Conservation (phyloP, 345 rosid genomes). For the Rhodomyrtus tomentosa region DNA sequence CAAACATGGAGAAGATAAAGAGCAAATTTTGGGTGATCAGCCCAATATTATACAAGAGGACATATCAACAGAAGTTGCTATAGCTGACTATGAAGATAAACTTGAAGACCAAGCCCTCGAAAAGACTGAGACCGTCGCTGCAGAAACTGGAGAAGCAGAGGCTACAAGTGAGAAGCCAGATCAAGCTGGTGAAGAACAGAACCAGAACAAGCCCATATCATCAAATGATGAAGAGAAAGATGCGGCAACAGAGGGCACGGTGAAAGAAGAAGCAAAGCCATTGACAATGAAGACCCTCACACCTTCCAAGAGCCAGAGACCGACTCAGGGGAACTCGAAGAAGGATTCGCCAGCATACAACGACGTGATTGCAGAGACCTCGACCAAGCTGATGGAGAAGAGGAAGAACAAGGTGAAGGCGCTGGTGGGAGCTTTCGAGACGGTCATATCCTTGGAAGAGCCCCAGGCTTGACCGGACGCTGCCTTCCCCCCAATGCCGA, state of each 20-base stretch:
- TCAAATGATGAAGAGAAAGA: background rate
- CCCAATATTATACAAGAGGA: background rate
- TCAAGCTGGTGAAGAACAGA: background rate
- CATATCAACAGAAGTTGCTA: background rate
- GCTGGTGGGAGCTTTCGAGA: constrained; percentile 85
- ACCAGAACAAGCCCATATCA: background rate
- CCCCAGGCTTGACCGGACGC: constrained; percentile 17
- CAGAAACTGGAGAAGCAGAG: background rate
- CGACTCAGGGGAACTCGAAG: constrained; percentile 11
- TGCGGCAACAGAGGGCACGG: background rate
- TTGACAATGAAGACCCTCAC: background rate
- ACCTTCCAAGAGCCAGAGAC: constrained; percentile 2
- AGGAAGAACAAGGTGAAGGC: constrained; percentile 85
- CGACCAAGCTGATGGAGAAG: constrained; percentile 50
- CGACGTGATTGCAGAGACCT: constrained; percentile 72
- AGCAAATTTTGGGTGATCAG: background rate
- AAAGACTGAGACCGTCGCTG: background rate
- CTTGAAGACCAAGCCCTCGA: background rate
- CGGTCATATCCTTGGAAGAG: constrained; percentile 70
- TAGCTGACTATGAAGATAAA: background rate
- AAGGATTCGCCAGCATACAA: constrained; percentile 67
- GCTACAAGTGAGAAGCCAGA: background rate
- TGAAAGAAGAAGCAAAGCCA: background rate
- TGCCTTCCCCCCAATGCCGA: background rate
- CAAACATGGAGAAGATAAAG: background rate